A percentile compares a stretch with the other conserved stretches of the same genome.
Evolutionary conservation across 2,329 filamentous ascomycete genomes (phyloP).

Genomic region (Aspergillus ibericus): DNA sequence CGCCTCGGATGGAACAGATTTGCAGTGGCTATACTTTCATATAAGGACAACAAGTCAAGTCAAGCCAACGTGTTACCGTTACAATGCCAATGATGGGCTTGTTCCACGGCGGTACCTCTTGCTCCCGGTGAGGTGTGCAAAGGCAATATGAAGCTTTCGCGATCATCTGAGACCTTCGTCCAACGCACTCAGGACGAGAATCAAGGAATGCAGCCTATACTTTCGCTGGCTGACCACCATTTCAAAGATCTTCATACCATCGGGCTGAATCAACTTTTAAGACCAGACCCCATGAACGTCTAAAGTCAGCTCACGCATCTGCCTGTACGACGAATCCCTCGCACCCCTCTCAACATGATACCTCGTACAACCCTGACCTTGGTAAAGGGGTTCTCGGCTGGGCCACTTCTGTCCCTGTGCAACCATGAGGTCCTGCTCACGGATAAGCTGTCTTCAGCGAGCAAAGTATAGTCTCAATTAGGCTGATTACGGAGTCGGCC

Average conservation of each 20-base stretch:
- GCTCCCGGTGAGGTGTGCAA: not conserved
- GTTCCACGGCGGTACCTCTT: not conserved
- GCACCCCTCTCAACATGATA: not conserved
- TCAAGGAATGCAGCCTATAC: not conserved
- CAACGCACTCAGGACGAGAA: not conserved
- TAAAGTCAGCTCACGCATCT: not conserved
- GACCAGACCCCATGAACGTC: not conserved
- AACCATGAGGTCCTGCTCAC: not conserved
- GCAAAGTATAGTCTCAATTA: not conserved
- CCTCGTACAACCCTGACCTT: not conserved
- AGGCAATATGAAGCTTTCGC: not conserved
- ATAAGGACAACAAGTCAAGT: not conserved
- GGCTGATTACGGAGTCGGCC: not conserved
- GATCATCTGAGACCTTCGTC: not conserved
- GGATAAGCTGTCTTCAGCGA: not conserved
- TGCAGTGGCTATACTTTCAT: not conserved
- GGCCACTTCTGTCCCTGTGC: not conserved
- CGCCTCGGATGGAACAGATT: not conserved
- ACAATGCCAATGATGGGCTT: not conserved
- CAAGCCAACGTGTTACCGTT: conserved; percentile 3
- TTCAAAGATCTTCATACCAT: not conserved
- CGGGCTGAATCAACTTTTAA: not conserved
- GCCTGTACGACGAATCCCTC: not conserved
- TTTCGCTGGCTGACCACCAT: not conserved
- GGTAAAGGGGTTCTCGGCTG: not conserved